Evolutionary conservation across 192 early-diverging fungal genomes (phyloP), one percentile per base, ranked within the genome.

Genomic region (Podila horticola): DNA sequence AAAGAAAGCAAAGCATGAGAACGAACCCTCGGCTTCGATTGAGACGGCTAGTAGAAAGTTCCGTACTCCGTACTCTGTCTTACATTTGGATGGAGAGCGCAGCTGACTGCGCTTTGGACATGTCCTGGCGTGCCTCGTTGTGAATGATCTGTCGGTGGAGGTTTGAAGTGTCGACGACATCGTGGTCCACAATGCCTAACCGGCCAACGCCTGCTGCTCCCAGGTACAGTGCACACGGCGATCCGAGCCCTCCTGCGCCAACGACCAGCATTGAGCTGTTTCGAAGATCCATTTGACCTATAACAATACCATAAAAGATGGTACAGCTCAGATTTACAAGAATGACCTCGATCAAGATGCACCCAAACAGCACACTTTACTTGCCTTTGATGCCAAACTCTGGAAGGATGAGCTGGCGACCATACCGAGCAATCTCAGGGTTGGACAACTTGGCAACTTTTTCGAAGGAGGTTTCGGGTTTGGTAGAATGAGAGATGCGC

Each of bases 71-170:
- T 55, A 12, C 26, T 36, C 49, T 19, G 7, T 58, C 82, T 64
- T 86, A 89, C 85, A 69, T 74, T 17, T 86, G 61, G n/a, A 92
- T 66, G 1, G 90, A 82, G 65, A 82, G 74, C 67, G 83, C 84
- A 1, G 98, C 98, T 0, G 94, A 96, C 36, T 89, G 79, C 0
- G 93, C 91, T 77, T 99, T 99, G 51, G 89, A 84, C 26, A 89
- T 60, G 0, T 91, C 93, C 24, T 90, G 74, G 17, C 88, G 79
- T 0, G 85, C 82, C 64, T 97, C 93, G 22, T 91, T 91, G 74
- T 99, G 97, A 58, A 98, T 94, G 17, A 99, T 89, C 82, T 99
- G 98, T 0, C 98, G 90, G 74, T 99, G 97, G 19, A 99, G 82
- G 79, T 99, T 99, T 79, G 92, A 95, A 41, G 84, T 84, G 75